Conservation (phyloP, 495 filamentous ascomycete genomes). For the Trichoderma reesei region DNA sequence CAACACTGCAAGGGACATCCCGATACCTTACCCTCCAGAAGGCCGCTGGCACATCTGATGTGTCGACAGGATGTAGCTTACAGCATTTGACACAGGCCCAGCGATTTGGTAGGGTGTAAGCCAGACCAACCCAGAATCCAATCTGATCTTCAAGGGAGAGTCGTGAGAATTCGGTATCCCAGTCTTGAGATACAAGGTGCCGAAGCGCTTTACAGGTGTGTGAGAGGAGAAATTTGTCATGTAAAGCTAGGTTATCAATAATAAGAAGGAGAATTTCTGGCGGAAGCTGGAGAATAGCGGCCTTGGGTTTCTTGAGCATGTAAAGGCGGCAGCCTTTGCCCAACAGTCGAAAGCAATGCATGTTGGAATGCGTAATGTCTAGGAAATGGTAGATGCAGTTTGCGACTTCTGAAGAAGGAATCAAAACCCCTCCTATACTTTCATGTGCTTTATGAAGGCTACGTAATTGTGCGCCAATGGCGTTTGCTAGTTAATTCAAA, state of each 20-base stretch:
- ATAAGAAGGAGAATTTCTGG: neutral
- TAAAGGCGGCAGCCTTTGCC: neutral
- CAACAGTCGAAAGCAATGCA: neutral
- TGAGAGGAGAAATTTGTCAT: neutral
- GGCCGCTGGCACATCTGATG: neutral
- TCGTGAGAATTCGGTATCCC: neutral
- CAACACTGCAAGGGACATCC: neutral
- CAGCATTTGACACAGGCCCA: neutral
- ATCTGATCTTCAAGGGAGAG: neutral
- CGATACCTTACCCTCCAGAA: neutral
- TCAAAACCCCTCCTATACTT: neutral
- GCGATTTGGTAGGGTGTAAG: neutral
- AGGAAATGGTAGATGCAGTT: neutral
- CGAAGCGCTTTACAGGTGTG: neutral
- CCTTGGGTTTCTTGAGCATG: neutral
- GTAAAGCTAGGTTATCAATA: neutral
- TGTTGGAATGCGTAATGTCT: neutral
- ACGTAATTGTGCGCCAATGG: slow-evolving; percentile 1
- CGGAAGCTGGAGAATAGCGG: slow-evolving; percentile 5
- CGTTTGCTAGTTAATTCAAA: neutral
- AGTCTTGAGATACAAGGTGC: neutral
- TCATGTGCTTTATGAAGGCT: neutral
- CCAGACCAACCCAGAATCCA: neutral
- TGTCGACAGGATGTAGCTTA: neutral
- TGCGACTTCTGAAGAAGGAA: neutral